Conservation (phyloP, 768 basidiomycete genomes). For the Cystobasidium tubakii region DNA sequence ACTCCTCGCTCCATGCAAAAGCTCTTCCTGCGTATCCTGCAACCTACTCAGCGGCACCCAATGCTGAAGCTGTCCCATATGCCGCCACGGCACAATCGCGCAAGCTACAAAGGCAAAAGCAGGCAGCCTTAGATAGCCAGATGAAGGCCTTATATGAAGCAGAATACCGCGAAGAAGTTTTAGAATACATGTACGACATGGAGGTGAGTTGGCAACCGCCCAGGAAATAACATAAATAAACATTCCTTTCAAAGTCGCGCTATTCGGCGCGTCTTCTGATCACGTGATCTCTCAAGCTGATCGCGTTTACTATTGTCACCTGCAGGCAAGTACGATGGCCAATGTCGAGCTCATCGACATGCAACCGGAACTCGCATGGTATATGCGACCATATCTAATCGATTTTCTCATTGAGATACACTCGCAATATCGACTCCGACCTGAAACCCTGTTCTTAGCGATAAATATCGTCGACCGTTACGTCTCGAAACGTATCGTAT, state of each 20-base stretch:
- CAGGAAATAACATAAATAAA: not conserved
- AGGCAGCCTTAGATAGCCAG: slow-evolving; percentile 56
- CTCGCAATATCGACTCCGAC: slow-evolving; percentile 92
- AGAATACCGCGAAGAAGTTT: slow-evolving; percentile 90
- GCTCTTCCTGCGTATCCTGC: not conserved
- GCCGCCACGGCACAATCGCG: not conserved
- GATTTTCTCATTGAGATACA: slow-evolving; percentile 99
- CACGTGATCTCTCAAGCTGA: slow-evolving; percentile 35
- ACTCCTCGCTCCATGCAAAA: not conserved
- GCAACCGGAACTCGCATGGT: slow-evolving; percentile 97
- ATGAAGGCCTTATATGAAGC: slow-evolving; percentile 75
- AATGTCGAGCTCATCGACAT: slow-evolving; percentile 96
- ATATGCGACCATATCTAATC: slow-evolving; percentile 97
- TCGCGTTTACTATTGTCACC: slow-evolving; percentile 37
- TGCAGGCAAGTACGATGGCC: slow-evolving; percentile 74
- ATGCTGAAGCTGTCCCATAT: not conserved
- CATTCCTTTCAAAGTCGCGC: not conserved
- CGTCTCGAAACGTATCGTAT: slow-evolving; percentile 95
- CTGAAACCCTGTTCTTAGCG: slow-evolving; percentile 95
- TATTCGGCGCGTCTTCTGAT: slow-evolving; percentile 10
- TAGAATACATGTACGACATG: slow-evolving; percentile 92
- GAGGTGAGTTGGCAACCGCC: slow-evolving; percentile 65
- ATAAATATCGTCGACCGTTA: slow-evolving; percentile 99
- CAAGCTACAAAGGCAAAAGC: slow-evolving; percentile 51
- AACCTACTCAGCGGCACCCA: not conserved